Evolutionary conservation across 805 yeast genomes (phyloP), one percentile per base, ranked within the genome.

Genomic region (Cyberlindnera maclurae): DNA sequence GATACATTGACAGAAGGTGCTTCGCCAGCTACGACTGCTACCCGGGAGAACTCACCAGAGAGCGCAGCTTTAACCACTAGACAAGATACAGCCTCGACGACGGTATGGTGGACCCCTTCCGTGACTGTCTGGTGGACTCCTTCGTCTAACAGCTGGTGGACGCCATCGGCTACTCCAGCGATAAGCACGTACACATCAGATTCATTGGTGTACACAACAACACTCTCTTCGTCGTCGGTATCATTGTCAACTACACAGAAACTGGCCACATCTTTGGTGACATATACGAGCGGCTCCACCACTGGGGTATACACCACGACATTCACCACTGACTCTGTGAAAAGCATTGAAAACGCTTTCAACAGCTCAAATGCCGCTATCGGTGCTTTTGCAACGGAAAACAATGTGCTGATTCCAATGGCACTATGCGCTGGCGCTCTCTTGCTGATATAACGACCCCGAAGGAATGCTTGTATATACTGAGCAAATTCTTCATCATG

Each of bases 91-190:
- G 22, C 28, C 18, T 39, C 50, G 8, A 42, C 54, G 3, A 43
- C 57, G 5, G 42, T 42, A n/a, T 49, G 48, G 42, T 40, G 48
- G 39, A 42, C 49, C 5, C 34, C 46, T 28, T 31, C 43, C n/a
- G 15, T 35, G 5, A 34, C 29, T 12, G n/a, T 12, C 3, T 34
- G 47, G 42, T 40, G 48, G 39, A 42, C 47, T 10, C 34, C 45
- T 18, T 31, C 43, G 6, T 34, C 38, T 7, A 42, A 40, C 11
- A 43, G 34, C 16, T 42, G 46, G 46, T 42, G 46, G 46, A 43
- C 43, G 4, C 41, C 39, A 16, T 34, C 35, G 10, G 33, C 39
- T 24, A 17, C 38, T 22, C 13, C 32, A 11, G n/a, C 31, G 17
- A 13, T 34, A 17, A 34, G 31, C 18, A 32, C 38, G 4, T 27